Evolutionary conservation across 2,329 filamentous ascomycete species (phyloP).

Genomic region (Domatiomyces globalis): DNA sequence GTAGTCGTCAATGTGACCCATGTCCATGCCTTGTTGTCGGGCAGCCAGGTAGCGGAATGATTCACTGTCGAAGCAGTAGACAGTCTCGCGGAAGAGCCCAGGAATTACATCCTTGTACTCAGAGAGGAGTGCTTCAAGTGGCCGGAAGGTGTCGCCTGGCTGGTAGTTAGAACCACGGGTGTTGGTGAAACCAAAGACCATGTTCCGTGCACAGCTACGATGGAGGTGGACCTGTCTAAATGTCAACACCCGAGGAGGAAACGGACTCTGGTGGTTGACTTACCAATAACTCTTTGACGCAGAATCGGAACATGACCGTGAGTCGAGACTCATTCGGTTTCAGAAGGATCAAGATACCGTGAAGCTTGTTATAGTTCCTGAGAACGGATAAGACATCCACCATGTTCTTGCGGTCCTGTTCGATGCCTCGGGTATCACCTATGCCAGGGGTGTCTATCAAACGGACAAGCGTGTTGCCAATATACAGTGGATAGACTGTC

Average conservation of each 20-base stretch:
- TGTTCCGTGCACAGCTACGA: conserved; percentile 26
- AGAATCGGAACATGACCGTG: conserved; percentile 28
- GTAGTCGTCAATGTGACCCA: conserved; percentile 24
- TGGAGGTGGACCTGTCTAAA: conserved; percentile 22
- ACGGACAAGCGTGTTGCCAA: conserved; percentile 21
- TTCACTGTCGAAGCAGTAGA: conserved; percentile 34
- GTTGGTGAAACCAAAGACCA: conserved; percentile 33
- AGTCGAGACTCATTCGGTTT: conserved; percentile 29
- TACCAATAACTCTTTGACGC: conserved; percentile 28
- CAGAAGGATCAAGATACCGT: conserved; percentile 31
- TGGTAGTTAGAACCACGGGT: conserved; percentile 29
- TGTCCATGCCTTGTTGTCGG: conserved; percentile 20
- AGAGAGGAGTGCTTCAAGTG: conserved; percentile 22
- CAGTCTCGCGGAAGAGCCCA: conserved; percentile 20
- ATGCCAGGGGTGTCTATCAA: conserved; percentile 34
- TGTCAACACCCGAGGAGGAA: background rate
- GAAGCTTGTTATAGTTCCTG: conserved; percentile 24
- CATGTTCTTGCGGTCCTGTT: conserved; percentile 28
- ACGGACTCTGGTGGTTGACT: conserved; percentile 5
- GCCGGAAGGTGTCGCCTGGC: conserved; percentile 28
- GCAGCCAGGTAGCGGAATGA: conserved; percentile 32
- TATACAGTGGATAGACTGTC: conserved; percentile 22
- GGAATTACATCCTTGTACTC: conserved; percentile 23
- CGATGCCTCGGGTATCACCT: conserved; percentile 28
- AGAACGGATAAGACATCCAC: conserved; percentile 27